Evolutionary conservation across 2,329 filamentous ascomycete species (phyloP).

Genomic region (Pseudodiploospora longispora): DNA sequence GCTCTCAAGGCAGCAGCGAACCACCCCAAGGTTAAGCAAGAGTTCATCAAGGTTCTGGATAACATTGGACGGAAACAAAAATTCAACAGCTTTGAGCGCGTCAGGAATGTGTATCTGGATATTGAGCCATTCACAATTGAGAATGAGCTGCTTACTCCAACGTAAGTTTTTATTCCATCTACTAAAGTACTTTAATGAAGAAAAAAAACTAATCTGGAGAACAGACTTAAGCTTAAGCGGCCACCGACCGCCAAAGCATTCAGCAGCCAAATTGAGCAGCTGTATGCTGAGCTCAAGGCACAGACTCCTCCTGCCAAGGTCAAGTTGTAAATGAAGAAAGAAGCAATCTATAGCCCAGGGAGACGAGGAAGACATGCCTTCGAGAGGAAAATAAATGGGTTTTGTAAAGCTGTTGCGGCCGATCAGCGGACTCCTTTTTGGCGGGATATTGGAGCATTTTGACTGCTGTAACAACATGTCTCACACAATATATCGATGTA

Average conservation of each 20-base stretch:
- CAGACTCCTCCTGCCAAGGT: slow-evolving; percentile 26
- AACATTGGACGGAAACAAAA: slow-evolving; percentile 72
- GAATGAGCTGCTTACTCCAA: slow-evolving; percentile 82
- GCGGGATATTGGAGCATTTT: too few relatives aligned
- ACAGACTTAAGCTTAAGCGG: slow-evolving; percentile 52
- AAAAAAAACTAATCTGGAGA: slow-evolving; percentile 10
- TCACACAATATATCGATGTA: too few relatives aligned
- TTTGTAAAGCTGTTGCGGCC: too few relatives aligned
- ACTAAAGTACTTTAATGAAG: background rate
- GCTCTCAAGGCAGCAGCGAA: slow-evolving; percentile 59
- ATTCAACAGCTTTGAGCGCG: slow-evolving; percentile 85
- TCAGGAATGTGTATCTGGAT: slow-evolving; percentile 65
- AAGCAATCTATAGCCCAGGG: too few relatives aligned
- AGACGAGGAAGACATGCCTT: too few relatives aligned
- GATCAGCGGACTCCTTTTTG: too few relatives aligned
- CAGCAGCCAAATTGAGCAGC: slow-evolving; percentile 42
- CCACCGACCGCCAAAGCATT: slow-evolving; percentile 47
- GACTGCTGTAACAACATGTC: too few relatives aligned
- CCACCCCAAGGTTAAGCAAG: slow-evolving; percentile 63
- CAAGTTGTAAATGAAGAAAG: slow-evolving; percentile 24
- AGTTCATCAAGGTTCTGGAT: slow-evolving; percentile 72
- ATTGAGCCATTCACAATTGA: slow-evolving; percentile 89
- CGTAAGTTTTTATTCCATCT: slow-evolving; percentile 49
- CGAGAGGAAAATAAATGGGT: too few relatives aligned
- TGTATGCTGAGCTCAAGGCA: slow-evolving; percentile 48